Base-by-base conservation (phyloP, 345 rosid genomes). In the Citrus reticulata region DNA sequence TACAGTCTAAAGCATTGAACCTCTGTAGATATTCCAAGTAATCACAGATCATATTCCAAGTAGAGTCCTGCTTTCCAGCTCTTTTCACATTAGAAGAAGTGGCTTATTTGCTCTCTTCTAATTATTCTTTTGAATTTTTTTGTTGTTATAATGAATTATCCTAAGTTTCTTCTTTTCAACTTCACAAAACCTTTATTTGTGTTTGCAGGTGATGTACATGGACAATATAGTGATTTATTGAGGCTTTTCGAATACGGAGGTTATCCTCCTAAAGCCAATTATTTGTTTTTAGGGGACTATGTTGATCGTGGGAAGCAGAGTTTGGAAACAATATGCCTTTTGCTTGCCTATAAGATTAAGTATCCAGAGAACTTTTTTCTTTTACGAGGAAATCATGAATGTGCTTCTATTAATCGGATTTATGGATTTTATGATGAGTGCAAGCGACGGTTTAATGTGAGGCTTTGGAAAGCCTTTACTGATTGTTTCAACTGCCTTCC, bases 221-320 rank as follows among this genome's bases (percentile, higher is more conserved):
- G 98, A 25, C 98, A 95, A 66, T 95, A 92, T 70, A 92, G 95
- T 85, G 98, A 95, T 81, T 76, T 95, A 76, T 81, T 95, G 78
- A 89, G 98, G 89, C 97, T 93, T 61, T 95, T 95, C 4, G 98
- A 95, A 77, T 92, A 95, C 25, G 98, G 98, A 59, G 97, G 98
- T 60, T 95, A 92, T 82, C 98, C 98, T 82, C 98, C 98, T 3
- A 86, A 59, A 65, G 95, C 98, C 71, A 95, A 92, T 77, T 95
- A 95, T 80, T 86, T 95, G 25, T 95, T 95, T 81, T 78, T 95
- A 5, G 98, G 98, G 63, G 98, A 95, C 86, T 95, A 95, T 73
- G 98, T 95, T 69, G 98, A 95, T 81, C 87, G 98, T 71, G 98
- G 98, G 81, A 95, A 95, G 88, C 98, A 95, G 81, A 93, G 92